Conservation (phyloP, 2,329 filamentous ascomycete species). For the Penicillium sp. region DNA sequence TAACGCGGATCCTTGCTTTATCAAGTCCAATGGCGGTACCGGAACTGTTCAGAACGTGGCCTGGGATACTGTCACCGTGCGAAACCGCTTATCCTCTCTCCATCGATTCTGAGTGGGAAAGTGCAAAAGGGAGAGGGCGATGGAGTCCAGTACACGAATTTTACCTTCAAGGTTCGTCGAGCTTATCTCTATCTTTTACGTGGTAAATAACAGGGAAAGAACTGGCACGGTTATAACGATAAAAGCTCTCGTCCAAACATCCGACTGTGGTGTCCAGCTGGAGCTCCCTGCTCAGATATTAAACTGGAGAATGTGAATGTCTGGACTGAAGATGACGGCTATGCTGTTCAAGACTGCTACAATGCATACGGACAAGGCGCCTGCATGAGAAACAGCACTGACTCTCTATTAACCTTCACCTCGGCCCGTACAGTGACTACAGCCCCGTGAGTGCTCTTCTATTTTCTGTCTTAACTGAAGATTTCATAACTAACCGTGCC, state of each 20-base stretch:
- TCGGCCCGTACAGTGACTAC: background rate
- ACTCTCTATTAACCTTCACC: background rate
- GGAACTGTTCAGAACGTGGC: too few relatives aligned
- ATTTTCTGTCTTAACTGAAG: background rate
- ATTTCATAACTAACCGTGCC: background rate
- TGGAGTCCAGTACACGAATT: background rate
- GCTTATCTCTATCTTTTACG: too few relatives aligned
- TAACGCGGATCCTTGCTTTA: background rate
- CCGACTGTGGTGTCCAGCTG: background rate
- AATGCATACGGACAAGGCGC: background rate
- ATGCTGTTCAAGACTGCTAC: background rate
- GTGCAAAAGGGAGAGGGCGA: background rate
- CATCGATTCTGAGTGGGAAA: background rate
- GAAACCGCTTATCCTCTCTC: background rate
- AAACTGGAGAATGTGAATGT: background rate
- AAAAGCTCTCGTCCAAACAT: background rate
- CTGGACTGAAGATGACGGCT: too few relatives aligned
- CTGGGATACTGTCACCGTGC: background rate
- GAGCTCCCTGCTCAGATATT: background rate
- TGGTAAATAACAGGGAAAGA: background rate
- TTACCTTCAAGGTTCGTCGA: background rate
- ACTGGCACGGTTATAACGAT: background rate
- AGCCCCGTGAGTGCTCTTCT: background rate
- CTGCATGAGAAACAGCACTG: background rate
- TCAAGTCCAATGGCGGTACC: background rate